Base-by-base conservation (phyloP, 352 stramenopile species). In the Pythium dissimile region DNA sequence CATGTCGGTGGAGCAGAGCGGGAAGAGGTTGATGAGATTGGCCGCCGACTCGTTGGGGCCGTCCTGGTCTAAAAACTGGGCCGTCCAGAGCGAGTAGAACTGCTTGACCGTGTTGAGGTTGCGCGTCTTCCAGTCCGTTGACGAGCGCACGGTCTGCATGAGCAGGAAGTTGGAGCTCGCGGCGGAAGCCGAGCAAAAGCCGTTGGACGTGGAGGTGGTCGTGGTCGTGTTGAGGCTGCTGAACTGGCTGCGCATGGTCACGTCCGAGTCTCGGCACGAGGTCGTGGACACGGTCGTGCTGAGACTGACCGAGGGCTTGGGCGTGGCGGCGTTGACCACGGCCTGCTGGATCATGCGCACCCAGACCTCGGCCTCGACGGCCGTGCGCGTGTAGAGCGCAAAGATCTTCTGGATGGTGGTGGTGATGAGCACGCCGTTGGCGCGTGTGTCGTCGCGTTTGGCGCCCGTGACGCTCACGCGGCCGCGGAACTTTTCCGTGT, bases 361-460 rank as follows among this genome's bases (percentile, higher is more conserved):
- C 84, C 84, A 94, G 53, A 94, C 80, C 44, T 94, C 82, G 43
- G 82, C 86, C 66, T 94, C 84, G 30, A 90, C 77, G 27, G 73
- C 66, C 23, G 80, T 89, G 55, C 82, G 83, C 54, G 82, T 92
- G 71, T 92, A 90, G 64, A 94, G 86, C 53, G 74, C 72, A 61
- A 94, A 94, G 18, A 89, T 59, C 59, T 92, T 92, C 76, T 92
- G 84, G 60, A 92, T 92, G 13, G 84, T 91, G 16, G 84, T 94
- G 1, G 82, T 91, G 49, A 94, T 83, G n/a, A 89, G 71, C 52
- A 94, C 73, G 21, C 84, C 84, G 52, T 89, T 89, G 20, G 75
- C 63, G 37, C 84, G 84, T 34, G 73, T 62, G 16, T 79, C 75
- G 62, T 94, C 84, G 7, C 69, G 67, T 18, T 72, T 75, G 6